Percentiles rank a stretch among this genome's conserved stretches.
These are phyloP conservation scores for Venturia carpophila DNA, from an alignment of 2,329 filamentous ascomycete species.

Conservation along the genomic window DNA sequence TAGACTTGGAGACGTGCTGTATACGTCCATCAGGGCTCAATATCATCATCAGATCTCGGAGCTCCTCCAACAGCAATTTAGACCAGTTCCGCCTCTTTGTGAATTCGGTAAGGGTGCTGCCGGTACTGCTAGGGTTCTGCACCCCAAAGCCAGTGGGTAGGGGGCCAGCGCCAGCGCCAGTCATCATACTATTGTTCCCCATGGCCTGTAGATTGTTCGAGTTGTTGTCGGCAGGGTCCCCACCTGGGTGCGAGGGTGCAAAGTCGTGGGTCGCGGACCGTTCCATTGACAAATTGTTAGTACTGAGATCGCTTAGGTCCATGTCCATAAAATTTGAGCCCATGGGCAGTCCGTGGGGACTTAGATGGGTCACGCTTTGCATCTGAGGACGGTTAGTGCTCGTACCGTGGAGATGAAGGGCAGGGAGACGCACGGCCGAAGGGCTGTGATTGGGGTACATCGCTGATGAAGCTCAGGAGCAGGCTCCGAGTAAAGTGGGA, in stretches of 20 bases:
- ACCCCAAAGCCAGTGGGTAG: slow-evolving; percentile 47
- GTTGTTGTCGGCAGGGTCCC: slow-evolving; percentile 25
- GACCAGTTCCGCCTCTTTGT: slow-evolving; percentile 71
- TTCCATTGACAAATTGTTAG: slow-evolving; percentile 6
- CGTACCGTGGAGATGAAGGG: not conserved
- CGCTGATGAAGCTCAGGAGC: not conserved
- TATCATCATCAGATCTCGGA: slow-evolving; percentile 82
- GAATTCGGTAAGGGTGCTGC: slow-evolving; percentile 56
- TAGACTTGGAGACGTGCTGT: slow-evolving; percentile 76
- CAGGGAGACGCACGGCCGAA: not conserved
- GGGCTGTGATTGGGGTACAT: slow-evolving; percentile 10
- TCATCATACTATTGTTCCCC: slow-evolving; percentile 24
- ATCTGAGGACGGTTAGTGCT: slow-evolving; percentile 5
- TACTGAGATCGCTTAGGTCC: slow-evolving; percentile 7
- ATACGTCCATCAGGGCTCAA: slow-evolving; percentile 78
- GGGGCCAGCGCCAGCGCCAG: slow-evolving; percentile 47
- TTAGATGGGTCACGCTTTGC: slow-evolving; percentile 9
- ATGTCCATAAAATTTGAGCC: slow-evolving; percentile 4
- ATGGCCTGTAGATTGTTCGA: slow-evolving; percentile 23
- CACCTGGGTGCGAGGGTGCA: slow-evolving; percentile 21
- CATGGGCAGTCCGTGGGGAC: slow-evolving; percentile 9
- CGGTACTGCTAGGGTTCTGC: slow-evolving; percentile 26
- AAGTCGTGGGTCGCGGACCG: slow-evolving; percentile 1
- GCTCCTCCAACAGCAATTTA: slow-evolving; percentile 78
- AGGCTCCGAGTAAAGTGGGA: slow-evolving; percentile 3